A percentile compares a stretch with the other conserved stretches of the same genome.
Evolutionary conservation across 2,329 filamentous ascomycete genomes (phyloP).

Genomic region (Thielaviopsis punctulata): DNA sequence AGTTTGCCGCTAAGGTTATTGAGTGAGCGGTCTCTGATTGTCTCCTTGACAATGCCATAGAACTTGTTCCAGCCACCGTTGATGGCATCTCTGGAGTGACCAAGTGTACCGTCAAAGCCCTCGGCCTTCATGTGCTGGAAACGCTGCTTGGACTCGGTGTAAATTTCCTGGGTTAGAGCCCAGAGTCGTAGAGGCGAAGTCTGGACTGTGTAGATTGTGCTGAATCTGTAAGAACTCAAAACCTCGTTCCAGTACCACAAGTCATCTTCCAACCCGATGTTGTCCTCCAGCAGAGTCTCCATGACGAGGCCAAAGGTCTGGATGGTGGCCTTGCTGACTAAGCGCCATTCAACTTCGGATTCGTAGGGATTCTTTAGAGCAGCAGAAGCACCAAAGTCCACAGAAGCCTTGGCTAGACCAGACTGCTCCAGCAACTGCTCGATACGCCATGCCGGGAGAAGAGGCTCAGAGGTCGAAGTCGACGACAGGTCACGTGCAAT

Average conservation of each 20-base stretch:
- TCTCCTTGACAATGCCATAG: conserved; percentile 63
- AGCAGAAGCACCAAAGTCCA: conserved; percentile 12
- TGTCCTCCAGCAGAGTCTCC: conserved; percentile 62
- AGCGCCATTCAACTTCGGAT: conserved; percentile 72
- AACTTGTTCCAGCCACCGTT: conserved; percentile 46
- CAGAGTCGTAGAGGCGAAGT: conserved; percentile 64
- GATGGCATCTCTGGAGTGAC: conserved; percentile 1
- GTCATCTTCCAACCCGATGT: conserved; percentile 67
- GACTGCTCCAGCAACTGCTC: conserved; percentile 44
- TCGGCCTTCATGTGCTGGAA: conserved; percentile 20
- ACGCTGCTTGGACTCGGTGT: conserved; percentile 37
- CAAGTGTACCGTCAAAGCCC: conserved; percentile 8
- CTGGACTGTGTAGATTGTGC: conserved; percentile 70
- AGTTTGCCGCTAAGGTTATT: conserved; percentile 53
- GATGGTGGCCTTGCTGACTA: conserved; percentile 81
- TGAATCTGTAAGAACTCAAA: conserved; percentile 59
- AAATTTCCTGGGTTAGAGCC: conserved; percentile 54
- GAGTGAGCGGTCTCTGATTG: conserved; percentile 54
- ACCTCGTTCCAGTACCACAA: conserved; percentile 95
- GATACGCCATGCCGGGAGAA: conserved; percentile 45
- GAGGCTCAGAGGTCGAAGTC: conserved; percentile 43
- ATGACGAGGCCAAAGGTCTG: conserved; percentile 74
- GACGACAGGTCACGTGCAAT: conserved; percentile 57
- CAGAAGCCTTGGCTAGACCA: conserved; percentile 29
- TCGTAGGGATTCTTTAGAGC: conserved; percentile 37